These are phyloP conservation scores for Chrysosphaeria jannelii DNA, from an alignment of 2,329 filamentous ascomycete genomes.

Conservation along the genomic window DNA sequence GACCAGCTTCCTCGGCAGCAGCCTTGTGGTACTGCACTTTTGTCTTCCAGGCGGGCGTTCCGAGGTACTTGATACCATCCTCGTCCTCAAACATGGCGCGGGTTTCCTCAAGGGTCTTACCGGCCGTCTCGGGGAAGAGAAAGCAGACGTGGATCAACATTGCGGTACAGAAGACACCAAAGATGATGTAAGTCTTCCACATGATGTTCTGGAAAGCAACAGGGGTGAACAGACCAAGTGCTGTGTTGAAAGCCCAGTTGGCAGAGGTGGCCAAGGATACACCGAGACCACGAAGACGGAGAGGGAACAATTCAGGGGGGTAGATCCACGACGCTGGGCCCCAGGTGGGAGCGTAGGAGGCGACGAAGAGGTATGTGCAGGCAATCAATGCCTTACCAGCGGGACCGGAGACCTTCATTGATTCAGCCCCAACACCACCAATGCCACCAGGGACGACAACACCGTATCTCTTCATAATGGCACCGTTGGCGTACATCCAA, in stretches of 20 bases:
- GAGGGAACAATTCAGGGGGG: slow-evolving; percentile 16
- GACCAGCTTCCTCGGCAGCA: slow-evolving; percentile 9
- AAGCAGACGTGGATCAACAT: slow-evolving; percentile 1
- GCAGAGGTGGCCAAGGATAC: slow-evolving; percentile 9
- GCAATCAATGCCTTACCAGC: slow-evolving; percentile 28
- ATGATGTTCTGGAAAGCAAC: slow-evolving; percentile 1
- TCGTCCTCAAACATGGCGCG: slow-evolving; percentile 10
- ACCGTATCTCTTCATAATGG: slow-evolving; percentile 14
- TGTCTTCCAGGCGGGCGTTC: slow-evolving; percentile 14
- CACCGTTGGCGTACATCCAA: slow-evolving; percentile 16
- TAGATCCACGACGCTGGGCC: slow-evolving; percentile 15
- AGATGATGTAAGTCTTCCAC: slow-evolving; percentile 2
- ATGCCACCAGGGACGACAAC: slow-evolving; percentile 7
- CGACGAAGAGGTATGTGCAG: slow-evolving; percentile 33
- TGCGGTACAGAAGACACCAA: slow-evolving; percentile 1
- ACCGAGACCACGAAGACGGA: slow-evolving; percentile 11
- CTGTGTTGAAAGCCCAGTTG: slow-evolving; percentile 10
- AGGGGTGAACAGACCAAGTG: background rate
- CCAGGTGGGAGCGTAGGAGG: slow-evolving; percentile 15
- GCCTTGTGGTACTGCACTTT: slow-evolving; percentile 9
- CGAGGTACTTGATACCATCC: slow-evolving; percentile 11
- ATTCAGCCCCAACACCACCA: slow-evolving; percentile 13
- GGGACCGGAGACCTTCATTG: slow-evolving; percentile 15
- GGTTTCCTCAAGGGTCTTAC: slow-evolving; percentile 10
- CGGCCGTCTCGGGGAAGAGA: slow-evolving; percentile 5